Conservation (phyloP, 805 yeast genomes). For the Schizosaccharomyces cryophilus region DNA sequence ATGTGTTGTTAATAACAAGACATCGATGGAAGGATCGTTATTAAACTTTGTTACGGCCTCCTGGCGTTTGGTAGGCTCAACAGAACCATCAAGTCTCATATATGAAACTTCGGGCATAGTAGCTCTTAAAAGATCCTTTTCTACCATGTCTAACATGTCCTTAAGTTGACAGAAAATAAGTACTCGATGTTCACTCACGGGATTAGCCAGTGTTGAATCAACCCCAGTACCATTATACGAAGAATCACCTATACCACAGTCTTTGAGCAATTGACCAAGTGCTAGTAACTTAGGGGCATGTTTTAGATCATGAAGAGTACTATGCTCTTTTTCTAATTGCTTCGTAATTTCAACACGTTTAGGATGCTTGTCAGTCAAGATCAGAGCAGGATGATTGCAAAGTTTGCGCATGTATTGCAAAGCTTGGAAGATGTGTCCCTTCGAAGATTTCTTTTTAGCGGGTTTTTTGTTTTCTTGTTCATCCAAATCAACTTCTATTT, state of each 20-base stretch:
- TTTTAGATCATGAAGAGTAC: conserved; percentile 41
- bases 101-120: conserved; percentile 78
- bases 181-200: conserved; percentile 86
- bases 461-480: conserved; percentile 12
- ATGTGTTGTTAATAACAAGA: conserved; percentile 71
- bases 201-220: conserved; percentile 15
- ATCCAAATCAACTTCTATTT: conserved; percentile 18
- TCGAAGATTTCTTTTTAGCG: conserved; percentile 19
- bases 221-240: conserved; percentile 22
- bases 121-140: conserved; percentile 58
- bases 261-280: conserved; percentile 50
- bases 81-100: conserved; percentile 82
- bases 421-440: conserved; percentile 91
- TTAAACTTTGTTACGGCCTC: conserved; percentile 76
- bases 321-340: conserved; percentile 32
- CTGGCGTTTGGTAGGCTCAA: conserved; percentile 81
- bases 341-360: conserved; percentile 42
- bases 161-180: conserved; percentile 86
- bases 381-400: conserved; percentile 90
- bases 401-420: conserved; percentile 89
- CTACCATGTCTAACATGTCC: conserved; percentile 94
- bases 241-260: conserved; percentile 65
- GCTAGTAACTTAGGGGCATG: conserved; percentile 84
- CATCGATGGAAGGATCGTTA: conserved; percentile 91
- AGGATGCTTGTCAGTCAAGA: conserved; percentile 61